Evolutionary conservation across 305 asterid genomes (phyloP).

Genomic region (Fraxinus dipetala): DNA sequence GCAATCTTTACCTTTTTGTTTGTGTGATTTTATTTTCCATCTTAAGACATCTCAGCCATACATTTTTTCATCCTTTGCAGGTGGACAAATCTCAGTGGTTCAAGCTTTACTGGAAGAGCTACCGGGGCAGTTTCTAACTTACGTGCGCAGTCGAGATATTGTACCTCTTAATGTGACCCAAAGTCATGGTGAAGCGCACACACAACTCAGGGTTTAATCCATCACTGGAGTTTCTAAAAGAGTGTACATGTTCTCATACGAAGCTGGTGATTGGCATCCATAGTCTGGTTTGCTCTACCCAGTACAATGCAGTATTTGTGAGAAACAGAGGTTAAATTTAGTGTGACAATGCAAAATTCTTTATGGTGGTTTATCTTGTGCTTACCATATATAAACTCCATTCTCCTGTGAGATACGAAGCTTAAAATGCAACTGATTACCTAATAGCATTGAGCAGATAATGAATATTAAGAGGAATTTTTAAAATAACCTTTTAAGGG

Average conservation of each 20-base stretch:
- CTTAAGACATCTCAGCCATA: neutral
- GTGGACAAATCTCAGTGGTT: constrained; percentile 59
- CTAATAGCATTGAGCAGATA: neutral
- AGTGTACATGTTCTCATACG: neutral
- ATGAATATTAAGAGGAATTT: too few species aligned
- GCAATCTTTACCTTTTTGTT: neutral
- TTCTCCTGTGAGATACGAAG: neutral
- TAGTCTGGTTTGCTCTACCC: neutral
- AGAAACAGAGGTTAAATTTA: neutral
- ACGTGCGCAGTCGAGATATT: constrained; percentile 63
- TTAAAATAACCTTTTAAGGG: too few species aligned
- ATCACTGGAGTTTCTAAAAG: neutral
- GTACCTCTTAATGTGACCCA: constrained; percentile 45
- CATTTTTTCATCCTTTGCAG: constrained; percentile 29
- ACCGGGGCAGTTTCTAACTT: constrained; percentile 66
- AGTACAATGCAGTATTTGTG: neutral
- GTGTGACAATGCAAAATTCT: neutral
- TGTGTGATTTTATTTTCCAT: neutral
- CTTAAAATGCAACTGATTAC: neutral
- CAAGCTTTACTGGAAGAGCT: constrained; percentile 75
- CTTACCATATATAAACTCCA: neutral
- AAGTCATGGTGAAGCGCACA: constrained; percentile 14
- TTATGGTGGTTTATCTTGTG: neutral
- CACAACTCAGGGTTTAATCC: neutral
- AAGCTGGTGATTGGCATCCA: neutral